These are phyloP conservation scores for Fusarium sterilihyphosum DNA, from an alignment of 2,329 filamentous ascomycete species.

Conservation along the genomic window DNA sequence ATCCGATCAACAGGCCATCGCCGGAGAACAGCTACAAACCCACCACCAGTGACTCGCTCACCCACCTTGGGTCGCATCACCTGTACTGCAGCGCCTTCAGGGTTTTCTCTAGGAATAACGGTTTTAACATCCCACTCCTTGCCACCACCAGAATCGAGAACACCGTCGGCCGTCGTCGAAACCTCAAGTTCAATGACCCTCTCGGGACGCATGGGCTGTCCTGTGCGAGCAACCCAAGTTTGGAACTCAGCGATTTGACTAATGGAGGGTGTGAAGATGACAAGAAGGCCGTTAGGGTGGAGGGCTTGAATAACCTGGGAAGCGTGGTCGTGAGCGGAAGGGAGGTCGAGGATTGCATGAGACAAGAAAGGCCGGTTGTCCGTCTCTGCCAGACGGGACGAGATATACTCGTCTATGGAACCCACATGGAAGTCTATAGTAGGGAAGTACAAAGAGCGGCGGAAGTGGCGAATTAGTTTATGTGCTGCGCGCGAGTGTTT, in stretches of 20 bases:
- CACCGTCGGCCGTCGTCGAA: constrained; percentile 51
- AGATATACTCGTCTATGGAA: constrained; percentile 71
- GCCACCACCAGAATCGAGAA: constrained; percentile 61
- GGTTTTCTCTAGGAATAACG: constrained; percentile 47
- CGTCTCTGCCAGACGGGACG: constrained; percentile 57
- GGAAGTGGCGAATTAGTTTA: constrained; percentile 72
- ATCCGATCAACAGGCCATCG: constrained; percentile 42
- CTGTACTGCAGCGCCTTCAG: constrained; percentile 44
- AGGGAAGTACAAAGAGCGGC: constrained; percentile 73
- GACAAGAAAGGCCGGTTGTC: constrained; percentile 69
- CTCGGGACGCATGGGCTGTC: constrained; percentile 65
- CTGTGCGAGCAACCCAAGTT: constrained; percentile 58
- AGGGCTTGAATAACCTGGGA: constrained; percentile 65
- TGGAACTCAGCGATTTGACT: constrained; percentile 77
- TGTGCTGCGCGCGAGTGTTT: constrained; percentile 72
- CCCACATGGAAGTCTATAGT: constrained; percentile 80
- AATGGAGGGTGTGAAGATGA: constrained; percentile 80
- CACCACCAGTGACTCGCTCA: constrained; percentile 52
- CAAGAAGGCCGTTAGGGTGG: constrained; percentile 69
- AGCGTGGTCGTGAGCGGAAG: constrained; percentile 63
- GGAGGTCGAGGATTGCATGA: constrained; percentile 79
- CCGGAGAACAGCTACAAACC: constrained; percentile 53
- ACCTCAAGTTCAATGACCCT: constrained; percentile 67
- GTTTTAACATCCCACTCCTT: constrained; percentile 72
- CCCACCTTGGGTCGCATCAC: constrained; percentile 56